A percentile compares a stretch with the other conserved stretches of the same genome.
phyloP scores from a whole-genome alignment of 768 basidiomycete genomes.

The Trametes meyenii region DNA sequence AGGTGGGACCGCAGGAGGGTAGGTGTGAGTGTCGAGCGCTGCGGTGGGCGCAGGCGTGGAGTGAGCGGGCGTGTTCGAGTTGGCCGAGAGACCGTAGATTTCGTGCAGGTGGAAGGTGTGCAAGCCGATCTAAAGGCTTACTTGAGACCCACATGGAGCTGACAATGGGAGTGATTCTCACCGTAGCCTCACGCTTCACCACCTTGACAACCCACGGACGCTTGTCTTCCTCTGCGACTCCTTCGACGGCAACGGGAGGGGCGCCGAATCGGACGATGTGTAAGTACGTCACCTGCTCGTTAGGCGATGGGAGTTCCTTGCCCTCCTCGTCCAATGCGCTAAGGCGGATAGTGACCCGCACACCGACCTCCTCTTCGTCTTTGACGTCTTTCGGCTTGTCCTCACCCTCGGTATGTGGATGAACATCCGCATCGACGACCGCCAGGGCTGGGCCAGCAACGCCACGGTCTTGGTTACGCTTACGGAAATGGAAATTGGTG shows the following conservation, averaged over 20 bases:
- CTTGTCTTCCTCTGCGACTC: constrained; percentile 44
- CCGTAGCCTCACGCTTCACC: constrained; percentile 87
- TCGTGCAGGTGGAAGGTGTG: constrained; percentile 96
- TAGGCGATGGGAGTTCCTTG: constrained; percentile 63
- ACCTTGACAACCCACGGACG: constrained; percentile 92
- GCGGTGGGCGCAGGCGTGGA: constrained; percentile 41
- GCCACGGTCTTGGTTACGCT: constrained; percentile 50
- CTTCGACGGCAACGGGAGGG: constrained; percentile 31
- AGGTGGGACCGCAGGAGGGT: constrained; percentile 44
- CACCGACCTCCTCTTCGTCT: constrained; percentile 60
- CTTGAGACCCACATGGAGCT: constrained; percentile 3
- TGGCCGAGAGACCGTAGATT: constrained; percentile 80
- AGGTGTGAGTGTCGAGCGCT: constrained; percentile 43
- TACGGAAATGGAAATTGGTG: constrained; percentile 69
- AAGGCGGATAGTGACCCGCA: constrained; percentile 77
- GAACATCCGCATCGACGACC: constrained; percentile 69
- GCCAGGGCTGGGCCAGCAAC: constrained; percentile 79
- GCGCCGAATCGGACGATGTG: constrained; percentile 76
- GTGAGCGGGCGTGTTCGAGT: constrained; percentile 38
- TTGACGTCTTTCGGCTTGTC: constrained; percentile 45
- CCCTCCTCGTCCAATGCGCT: constrained; percentile 82
- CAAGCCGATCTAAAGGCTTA: constrained; percentile 67
- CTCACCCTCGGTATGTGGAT: constrained; percentile 35
- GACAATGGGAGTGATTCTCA: constrained; percentile 33
- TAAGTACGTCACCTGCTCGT: constrained; percentile 89